Base-by-base conservation (phyloP, 1,284 basidiomycete genomes). In the Cystobasidium sp. region DNA sequence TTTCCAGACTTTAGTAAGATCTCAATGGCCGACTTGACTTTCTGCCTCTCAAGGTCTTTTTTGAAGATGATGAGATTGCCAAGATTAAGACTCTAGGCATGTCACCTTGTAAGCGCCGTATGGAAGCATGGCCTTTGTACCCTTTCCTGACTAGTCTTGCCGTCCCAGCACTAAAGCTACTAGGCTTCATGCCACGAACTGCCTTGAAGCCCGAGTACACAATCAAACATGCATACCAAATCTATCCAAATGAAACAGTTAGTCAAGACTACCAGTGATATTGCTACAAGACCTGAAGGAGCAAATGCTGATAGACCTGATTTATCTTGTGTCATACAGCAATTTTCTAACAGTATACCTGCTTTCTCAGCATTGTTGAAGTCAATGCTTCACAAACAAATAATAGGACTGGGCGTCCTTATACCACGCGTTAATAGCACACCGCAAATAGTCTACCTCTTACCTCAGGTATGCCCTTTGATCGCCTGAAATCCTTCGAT, bases 161-260 rank as follows among this genome's bases (percentile, higher is more conserved):
- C 37, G 18, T 66, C 7, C 12, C 76, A 88, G 89, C 89, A 7
- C 88, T 99, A 80, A 93, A 90, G 82, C 87, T 99, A 4, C 87
- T 99, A 24, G 97, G 96, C 3, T 99, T 98, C 85, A 93, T 81
- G 85, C 89, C 75, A 85, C 86, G n/a, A 81, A 62, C 58, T 10
- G 59, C 69, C 18, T 47, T 77, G n/a, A 39, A 76, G 80, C 58
- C 62, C 51, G 16, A 78, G 44, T 71, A 84, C 4, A 86, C 90
- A 74, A 85, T 98, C 0, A 96, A 94, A 80, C 94, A 97, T 82
- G 89, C 93, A 0, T 84, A 88, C 67, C 99, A 99, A 80, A 88
- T 99, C 75, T 94, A 94, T 81, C 97, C 96, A 0, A 91, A 96
- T 78, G 96, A 99, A 81, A 84, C 87, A 81, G 93, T 93, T 75